Evolutionary conservation across 2,329 filamentous ascomycete species (phyloP).

Genomic region (Samsoniella hepiali): DNA sequence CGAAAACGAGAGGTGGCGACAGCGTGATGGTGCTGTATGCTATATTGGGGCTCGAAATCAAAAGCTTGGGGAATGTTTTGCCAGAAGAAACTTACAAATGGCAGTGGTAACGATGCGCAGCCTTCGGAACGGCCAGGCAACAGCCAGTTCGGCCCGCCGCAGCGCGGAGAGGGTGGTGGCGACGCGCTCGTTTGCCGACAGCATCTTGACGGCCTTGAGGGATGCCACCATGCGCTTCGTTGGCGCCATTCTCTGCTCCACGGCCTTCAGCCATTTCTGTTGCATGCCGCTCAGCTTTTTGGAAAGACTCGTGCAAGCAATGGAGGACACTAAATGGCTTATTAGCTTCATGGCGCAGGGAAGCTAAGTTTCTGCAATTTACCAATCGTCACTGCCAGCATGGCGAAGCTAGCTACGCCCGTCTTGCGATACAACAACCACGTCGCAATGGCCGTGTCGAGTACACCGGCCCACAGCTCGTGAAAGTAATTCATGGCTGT

Average conservation of each 20-base stretch:
- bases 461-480: conserved; percentile 7
- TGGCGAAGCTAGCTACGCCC: neutral
- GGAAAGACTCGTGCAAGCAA: neutral
- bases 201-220: conserved; percentile 10
- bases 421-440: conserved; percentile 8
- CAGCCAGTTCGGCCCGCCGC: neutral
- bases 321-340: neutral
- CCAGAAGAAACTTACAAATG: neutral
- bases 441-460: neutral
- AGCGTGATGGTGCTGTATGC: conserved; percentile 9
- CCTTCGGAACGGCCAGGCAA: conserved; percentile 1
- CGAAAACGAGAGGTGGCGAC: conserved; percentile 7
- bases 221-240: conserved; percentile 4
- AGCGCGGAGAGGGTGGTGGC: neutral
- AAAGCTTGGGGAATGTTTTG: neutral
- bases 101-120: conserved; percentile 1
- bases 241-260: conserved; percentile 1
- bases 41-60: neutral
- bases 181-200: neutral
- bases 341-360: too few species aligned
- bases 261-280: neutral
- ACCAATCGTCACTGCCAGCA: conserved; percentile 10
- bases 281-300: conserved; percentile 9
- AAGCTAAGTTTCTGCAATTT: neutral
- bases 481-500: conserved; percentile 11